These are phyloP conservation scores for Lactifluus hygrophoroides DNA, from an alignment of 768 basidiomycete genomes.

Conservation along the genomic window DNA sequence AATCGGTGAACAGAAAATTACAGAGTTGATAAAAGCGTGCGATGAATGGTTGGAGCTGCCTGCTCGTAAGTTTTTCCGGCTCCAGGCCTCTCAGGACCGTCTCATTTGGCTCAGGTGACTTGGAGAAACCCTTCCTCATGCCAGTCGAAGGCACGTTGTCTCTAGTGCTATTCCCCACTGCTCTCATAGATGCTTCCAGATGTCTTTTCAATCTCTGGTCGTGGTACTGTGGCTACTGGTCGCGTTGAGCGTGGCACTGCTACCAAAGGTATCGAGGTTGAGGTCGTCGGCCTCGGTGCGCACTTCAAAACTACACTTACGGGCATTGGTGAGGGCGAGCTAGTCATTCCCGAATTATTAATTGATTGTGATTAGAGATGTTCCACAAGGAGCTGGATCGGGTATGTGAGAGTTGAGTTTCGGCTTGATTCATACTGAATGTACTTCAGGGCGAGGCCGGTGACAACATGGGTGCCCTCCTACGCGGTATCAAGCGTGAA, in stretches of 20 bases:
- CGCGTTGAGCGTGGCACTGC: slow-evolving; percentile 90
- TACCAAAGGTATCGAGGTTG: slow-evolving; percentile 87
- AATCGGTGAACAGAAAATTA: slow-evolving; percentile 72
- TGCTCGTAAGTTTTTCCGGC: slow-evolving; percentile 46
- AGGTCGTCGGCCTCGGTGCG: slow-evolving; percentile 80
- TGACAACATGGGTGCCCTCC: slow-evolving; percentile 97
- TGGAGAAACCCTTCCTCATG: slow-evolving; percentile 97
- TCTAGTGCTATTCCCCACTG: background rate
- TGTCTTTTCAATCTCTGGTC: slow-evolving; percentile 95
- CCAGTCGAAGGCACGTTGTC: slow-evolving; percentile 65
- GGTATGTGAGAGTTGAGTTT: slow-evolving; percentile 31
- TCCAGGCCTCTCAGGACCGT: background rate
- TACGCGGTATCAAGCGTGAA: slow-evolving; percentile 96
- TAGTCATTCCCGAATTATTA: background rate
- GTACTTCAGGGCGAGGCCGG: slow-evolving; percentile 78
- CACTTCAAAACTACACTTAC: slow-evolving; percentile 88
- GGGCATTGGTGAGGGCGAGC: slow-evolving; percentile 62
- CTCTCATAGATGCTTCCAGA: slow-evolving; percentile 34
- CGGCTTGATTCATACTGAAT: background rate
- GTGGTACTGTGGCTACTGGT: slow-evolving; percentile 96
- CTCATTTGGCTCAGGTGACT: slow-evolving; percentile 54
- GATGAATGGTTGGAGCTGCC: slow-evolving; percentile 95
- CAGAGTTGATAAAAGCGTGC: slow-evolving; percentile 76
- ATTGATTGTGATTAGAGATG: slow-evolving; percentile 58
- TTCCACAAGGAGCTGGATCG: slow-evolving; percentile 99